Conservation (phyloP, 2,329 filamentous ascomycete species). For the Ceratocystis smalleyi region DNA sequence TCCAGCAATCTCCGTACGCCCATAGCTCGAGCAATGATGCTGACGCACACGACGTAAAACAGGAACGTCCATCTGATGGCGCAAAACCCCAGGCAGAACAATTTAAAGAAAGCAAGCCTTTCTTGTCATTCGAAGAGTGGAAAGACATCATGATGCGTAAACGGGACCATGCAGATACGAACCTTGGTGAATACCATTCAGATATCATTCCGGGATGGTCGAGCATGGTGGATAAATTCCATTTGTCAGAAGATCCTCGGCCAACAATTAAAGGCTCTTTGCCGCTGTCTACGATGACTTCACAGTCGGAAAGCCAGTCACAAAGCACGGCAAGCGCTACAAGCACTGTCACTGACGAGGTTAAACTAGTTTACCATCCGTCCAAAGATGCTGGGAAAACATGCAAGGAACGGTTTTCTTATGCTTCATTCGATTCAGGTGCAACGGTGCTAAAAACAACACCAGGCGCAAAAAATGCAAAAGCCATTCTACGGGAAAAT, state of each 20-base stretch:
- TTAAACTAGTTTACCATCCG: constrained; percentile 32
- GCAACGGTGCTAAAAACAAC: constrained; percentile 88
- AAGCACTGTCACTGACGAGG: background rate
- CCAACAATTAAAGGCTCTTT: background rate
- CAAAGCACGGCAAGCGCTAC: background rate
- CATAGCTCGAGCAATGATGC: background rate
- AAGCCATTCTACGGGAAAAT: constrained; percentile 82
- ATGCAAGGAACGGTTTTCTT: constrained; percentile 95
- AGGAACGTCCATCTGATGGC: background rate
- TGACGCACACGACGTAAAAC: background rate
- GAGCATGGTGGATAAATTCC: background rate
- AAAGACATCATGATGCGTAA: constrained; percentile 13
- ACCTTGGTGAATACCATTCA: background rate
- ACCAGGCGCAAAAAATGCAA: constrained; percentile 69
- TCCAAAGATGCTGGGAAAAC: constrained; percentile 93
- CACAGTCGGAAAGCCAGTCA: background rate
- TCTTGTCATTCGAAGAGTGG: constrained; percentile 15
- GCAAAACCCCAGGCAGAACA: background rate
- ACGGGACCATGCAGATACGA: background rate
- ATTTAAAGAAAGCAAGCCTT: background rate
- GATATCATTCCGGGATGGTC: background rate
- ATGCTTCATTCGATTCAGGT: constrained; percentile 91
- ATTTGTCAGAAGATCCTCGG: background rate
- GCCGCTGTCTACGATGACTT: background rate
- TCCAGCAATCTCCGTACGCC: too few species aligned